Base-by-base conservation (phyloP, 2,329 filamentous ascomycete genomes). In the Neodidymelliopsis sp. region DNA sequence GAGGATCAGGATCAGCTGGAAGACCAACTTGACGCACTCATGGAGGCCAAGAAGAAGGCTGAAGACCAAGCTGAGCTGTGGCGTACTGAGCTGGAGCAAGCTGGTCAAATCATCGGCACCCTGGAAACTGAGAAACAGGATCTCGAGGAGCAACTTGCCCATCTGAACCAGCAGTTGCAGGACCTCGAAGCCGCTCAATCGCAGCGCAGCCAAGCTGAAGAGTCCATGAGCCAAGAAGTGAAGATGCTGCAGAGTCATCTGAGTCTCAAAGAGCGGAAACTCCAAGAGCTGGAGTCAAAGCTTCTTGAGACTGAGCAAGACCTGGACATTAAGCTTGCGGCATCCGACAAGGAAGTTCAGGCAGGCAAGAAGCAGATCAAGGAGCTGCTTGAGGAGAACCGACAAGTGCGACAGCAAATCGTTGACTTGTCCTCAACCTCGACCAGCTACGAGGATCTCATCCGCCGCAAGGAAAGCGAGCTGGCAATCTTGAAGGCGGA, bases 1-100 rank as follows among this genome's bases (percentile, higher is more conserved):
- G 89, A 96, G 16, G 95, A 99, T 62, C 93, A 97, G 70, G 93
- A 97, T 68, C 87, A 87, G 43, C 82, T 99, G 1, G 94, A 99
- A 72, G 91, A 96, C 56, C 91, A 99, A 69, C 80, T 99, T 2
- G 94, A 99, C 68, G 87, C 88, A 49, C 79, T 99, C 3, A 84
- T 99, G 57, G 86, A 88, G 37, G 91, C 91, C 8, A 97, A 96
- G 74, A 96, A 92, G 74, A 87, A 85, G 43, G 89, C 90, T 0
- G 93, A 97, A 67, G 85, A 91, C 16, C 89, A 97, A 56, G 85
- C 93, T 4, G 88, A 94, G 53, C 81, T 85, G 47, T 89, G 86
- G 65, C 84, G 91, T 23, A 81, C 82, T 2, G 91, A 99, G 66
- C 82, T 99, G 4, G 92, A 97, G 66, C 92, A 97, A 74, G 95